Percentiles rank a stretch among this genome's conserved stretches.
Evolutionary conservation across 2,329 filamentous ascomycete species (phyloP).

Genomic region (Paecilomyces sp.): DNA sequence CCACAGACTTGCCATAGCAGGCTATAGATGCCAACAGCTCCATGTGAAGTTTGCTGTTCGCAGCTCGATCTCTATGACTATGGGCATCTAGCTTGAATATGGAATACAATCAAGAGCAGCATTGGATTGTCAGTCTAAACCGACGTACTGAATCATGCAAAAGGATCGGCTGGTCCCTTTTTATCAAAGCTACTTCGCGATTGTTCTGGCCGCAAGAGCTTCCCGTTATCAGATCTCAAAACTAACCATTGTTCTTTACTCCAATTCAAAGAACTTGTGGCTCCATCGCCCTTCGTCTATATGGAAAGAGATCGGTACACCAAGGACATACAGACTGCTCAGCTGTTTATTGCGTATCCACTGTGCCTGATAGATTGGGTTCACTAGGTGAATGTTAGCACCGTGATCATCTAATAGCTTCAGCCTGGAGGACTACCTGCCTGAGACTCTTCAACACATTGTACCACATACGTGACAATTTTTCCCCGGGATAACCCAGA

Average conservation of each 20-base stretch:
- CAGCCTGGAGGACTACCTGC: neutral
- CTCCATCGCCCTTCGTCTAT: neutral
- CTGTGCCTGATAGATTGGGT: neutral
- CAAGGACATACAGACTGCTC: neutral
- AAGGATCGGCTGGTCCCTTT: neutral
- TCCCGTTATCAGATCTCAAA: neutral
- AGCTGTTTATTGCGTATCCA: neutral
- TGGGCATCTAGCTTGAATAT: neutral
- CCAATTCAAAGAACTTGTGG: neutral
- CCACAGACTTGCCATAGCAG: neutral
- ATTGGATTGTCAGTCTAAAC: neutral
- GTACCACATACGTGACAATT: conserved; percentile 37
- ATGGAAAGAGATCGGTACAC: neutral
- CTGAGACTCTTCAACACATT: conserved; percentile 17
- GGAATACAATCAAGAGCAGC: neutral
- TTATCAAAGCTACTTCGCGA: neutral
- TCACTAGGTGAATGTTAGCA: neutral
- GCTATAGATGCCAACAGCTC: neutral
- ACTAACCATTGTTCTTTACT: neutral
- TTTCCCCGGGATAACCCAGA: conserved; percentile 42
- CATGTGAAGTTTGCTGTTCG: neutral
- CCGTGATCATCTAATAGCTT: neutral
- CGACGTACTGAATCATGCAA: neutral
- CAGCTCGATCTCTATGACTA: neutral
- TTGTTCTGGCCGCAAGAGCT: neutral